Percentiles rank a stretch among this genome's conserved stretches.
phyloP scores from a whole-genome alignment of 345 rosid species.

The Acer campestre region DNA sequence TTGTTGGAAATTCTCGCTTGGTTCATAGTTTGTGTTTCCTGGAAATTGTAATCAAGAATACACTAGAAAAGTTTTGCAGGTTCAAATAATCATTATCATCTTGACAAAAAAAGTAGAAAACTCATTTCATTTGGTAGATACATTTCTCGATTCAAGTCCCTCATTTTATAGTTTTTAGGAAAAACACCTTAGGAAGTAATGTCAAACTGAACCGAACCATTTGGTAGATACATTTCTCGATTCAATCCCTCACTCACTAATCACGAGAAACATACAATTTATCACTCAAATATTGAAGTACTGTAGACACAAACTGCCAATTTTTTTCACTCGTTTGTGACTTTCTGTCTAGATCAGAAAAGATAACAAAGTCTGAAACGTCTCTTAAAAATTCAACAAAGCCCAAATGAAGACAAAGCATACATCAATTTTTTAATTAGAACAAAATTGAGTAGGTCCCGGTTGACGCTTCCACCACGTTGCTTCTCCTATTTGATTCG shows the following conservation, averaged over 20 bases:
- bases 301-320: background rate
- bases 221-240: no score
- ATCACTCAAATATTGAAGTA: no score
- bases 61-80: background rate
- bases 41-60: background rate
- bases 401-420: background rate
- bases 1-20: background rate
- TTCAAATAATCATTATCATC: background rate
- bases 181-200: no score
- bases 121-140: no score
- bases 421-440: no score
- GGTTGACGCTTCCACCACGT: background rate
- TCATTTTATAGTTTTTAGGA: no score
- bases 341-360: background rate
- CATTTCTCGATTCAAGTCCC: no score
- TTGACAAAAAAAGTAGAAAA: background rate
- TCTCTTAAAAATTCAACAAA: background rate
- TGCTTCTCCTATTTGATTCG: constrained; percentile 19
- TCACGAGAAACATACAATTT: no score
- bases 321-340: background rate
- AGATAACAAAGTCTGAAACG: background rate
- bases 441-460: constrained; percentile 15
- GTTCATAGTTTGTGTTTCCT: background rate
- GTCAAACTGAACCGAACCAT: no score
- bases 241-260: no score